Base-by-base conservation (phyloP, 2,329 filamentous ascomycete genomes). In the Diatrype stigma region DNA sequence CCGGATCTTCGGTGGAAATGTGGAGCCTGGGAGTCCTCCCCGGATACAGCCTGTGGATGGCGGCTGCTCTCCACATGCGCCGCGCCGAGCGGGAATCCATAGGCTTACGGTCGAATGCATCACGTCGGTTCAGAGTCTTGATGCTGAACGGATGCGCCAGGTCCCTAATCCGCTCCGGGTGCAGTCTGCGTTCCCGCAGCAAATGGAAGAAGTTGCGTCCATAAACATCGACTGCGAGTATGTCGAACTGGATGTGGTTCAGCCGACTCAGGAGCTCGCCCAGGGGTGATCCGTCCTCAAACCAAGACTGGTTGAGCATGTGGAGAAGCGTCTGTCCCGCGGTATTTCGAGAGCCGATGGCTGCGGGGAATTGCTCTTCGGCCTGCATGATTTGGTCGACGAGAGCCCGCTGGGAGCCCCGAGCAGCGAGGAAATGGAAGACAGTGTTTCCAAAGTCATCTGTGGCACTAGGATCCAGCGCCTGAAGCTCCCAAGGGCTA, bases 401-500 rank as follows among this genome's bases (percentile, higher is more conserved):
- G 37, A 67, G 62, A 14, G 30, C 42, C 1, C 45, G 44, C n/a
- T 57, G 58, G 37, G 56, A 49, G 2, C 44, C 51, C 16, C 47
- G 37, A 14, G 58, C 51, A 21, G 65, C 65, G 22, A 64, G 47
- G 45, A 48, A 48, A 42, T 83, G 80, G 28, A 80, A 78, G 42
- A 78, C 70, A 5, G 70, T 80, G 37, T 80, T 76, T 1, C 79
- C 79, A 54, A 79, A 82, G 35, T 70, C 61, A 54, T 83, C 80
- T 14, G 65, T 63, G 2, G 62, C 58, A 19, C 66, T 65, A 26
- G 78, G 47, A 47, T 67, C 58, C 21, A 73, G 63, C 34, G 60
- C 28, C 8, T 59, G 46, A 21, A 52, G 46, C 1, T 55, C 45
- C 6, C 67, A 45, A 11, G 77, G 53, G 3, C 61, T 51, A 0